Conservation (phyloP, 148 eudicot genomes). For the Vaccinium corymbosum region DNA sequence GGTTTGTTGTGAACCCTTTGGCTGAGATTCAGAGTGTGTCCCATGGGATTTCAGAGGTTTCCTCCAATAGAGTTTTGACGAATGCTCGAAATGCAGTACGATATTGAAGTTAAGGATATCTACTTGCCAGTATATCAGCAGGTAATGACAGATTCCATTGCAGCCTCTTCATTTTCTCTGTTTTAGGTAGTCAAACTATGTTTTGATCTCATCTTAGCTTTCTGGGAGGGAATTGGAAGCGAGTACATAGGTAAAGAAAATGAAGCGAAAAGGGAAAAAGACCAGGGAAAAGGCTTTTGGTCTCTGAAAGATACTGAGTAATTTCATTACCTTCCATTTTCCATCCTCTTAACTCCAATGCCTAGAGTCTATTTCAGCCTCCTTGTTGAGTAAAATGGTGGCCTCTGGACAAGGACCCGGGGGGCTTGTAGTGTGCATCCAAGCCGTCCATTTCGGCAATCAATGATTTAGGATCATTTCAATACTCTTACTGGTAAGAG, state of each 20-base stretch:
- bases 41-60: slow-evolving; percentile 38
- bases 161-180: background rate
- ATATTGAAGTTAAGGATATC: background rate
- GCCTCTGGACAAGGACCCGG: background rate
- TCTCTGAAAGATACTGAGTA: no score
- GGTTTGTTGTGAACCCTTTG: slow-evolving; percentile 71
- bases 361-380: background rate
- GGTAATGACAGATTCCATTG: background rate
- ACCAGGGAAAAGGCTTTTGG: no score
- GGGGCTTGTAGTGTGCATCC: no score
- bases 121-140: background rate
- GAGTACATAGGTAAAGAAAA: background rate
- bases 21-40: slow-evolving; percentile 51
- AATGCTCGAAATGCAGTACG: slow-evolving; percentile 10
- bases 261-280: no score
- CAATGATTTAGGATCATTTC: no score
- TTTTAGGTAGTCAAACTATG: background rate
- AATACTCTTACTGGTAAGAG: no score
- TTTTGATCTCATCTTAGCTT: background rate
- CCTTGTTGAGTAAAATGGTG: background rate
- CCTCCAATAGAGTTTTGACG: background rate
- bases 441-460: no score
- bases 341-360: no score
- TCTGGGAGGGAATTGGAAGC: background rate
- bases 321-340: no score